Evolutionary conservation across 208 protist species (phyloP).

Genomic region (Leptomonas seymouri): DNA sequence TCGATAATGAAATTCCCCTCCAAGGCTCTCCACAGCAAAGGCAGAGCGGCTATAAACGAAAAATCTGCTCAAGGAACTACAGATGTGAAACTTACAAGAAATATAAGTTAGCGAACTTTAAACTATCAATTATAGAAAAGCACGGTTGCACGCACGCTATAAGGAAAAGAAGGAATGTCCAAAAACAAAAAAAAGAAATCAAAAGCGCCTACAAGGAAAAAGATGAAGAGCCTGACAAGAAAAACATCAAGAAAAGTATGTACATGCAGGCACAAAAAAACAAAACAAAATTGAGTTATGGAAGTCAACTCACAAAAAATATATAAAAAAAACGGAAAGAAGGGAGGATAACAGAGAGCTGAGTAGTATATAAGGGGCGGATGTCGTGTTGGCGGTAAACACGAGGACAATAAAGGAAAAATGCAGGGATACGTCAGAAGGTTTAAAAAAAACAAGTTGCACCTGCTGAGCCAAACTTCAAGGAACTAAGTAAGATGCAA

Average conservation of each 20-base stretch:
- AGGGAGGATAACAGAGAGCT: conserved; percentile 9
- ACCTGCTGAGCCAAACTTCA: neutral
- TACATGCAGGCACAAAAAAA: conserved; percentile 13
- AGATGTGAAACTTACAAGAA: neutral
- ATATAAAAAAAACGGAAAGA: conserved; percentile 1
- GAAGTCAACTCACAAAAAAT: neutral
- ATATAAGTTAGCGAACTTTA: neutral
- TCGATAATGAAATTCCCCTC: too few species aligned
- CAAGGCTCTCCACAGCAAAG: too few species aligned
- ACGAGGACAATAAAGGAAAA: conserved; percentile 2
- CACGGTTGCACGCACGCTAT: neutral
- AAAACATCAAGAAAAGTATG: conserved; percentile 9
- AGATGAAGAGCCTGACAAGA: conserved; percentile 1
- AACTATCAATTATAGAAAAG: neutral
- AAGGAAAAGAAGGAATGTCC: conserved; percentile 5
- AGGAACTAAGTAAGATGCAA: neutral
- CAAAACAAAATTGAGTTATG: too few species aligned
- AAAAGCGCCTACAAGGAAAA: neutral
- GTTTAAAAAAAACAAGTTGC: neutral
- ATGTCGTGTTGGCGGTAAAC: conserved; percentile 9
- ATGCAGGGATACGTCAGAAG: neutral
- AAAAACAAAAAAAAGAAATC: conserved; percentile 10
- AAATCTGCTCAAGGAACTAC: neutral
- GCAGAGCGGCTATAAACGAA: conserved; percentile 4
- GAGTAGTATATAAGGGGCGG: conserved; percentile 8